These are phyloP conservation scores for Microsporum canis DNA, from an alignment of 2,329 filamentous ascomycete genomes.

Conservation along the genomic window DNA sequence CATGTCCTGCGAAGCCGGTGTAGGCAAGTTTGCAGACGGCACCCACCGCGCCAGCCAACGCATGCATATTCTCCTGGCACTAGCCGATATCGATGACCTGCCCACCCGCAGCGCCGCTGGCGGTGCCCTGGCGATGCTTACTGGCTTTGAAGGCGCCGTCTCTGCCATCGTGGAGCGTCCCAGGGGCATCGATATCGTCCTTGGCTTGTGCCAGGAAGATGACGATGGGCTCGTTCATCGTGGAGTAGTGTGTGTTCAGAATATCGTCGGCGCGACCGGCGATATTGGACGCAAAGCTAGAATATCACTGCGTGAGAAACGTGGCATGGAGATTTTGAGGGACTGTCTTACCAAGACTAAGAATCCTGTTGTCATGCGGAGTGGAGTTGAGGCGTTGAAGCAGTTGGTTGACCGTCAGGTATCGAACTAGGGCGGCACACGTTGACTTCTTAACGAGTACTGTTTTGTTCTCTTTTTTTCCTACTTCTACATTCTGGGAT, in stretches of 20 bases:
- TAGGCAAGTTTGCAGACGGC: slow-evolving; percentile 40
- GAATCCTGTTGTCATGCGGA: slow-evolving; percentile 57
- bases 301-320: slow-evolving; percentile 49
- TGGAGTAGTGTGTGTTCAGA: slow-evolving; percentile 63
- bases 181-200: slow-evolving; percentile 61
- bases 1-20: slow-evolving; percentile 35
- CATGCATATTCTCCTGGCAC: slow-evolving; percentile 71
- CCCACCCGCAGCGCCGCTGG: slow-evolving; percentile 73
- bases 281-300: slow-evolving; percentile 52
- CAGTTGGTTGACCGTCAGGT: slow-evolving; percentile 36
- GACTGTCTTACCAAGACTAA: slow-evolving; percentile 57
- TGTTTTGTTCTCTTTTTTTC: not conserved
- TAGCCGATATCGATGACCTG: slow-evolving; percentile 74
- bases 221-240: slow-evolving; percentile 47
- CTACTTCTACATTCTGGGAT: not conserved
- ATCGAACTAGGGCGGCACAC: not conserved
- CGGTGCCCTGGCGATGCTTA: slow-evolving; percentile 75
- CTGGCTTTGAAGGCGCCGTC: slow-evolving; percentile 64
- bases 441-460: not conserved
- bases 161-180: slow-evolving; percentile 58
- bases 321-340: slow-evolving; percentile 58
- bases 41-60: slow-evolving; percentile 58
- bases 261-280: slow-evolving; percentile 57
- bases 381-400: slow-evolving; percentile 63
- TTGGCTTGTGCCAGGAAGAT: slow-evolving; percentile 65